Evolutionary conservation across 306 rosid genomes (phyloP), one percentile per base, ranked within the genome.

Genomic region (Castanospermum australe): DNA sequence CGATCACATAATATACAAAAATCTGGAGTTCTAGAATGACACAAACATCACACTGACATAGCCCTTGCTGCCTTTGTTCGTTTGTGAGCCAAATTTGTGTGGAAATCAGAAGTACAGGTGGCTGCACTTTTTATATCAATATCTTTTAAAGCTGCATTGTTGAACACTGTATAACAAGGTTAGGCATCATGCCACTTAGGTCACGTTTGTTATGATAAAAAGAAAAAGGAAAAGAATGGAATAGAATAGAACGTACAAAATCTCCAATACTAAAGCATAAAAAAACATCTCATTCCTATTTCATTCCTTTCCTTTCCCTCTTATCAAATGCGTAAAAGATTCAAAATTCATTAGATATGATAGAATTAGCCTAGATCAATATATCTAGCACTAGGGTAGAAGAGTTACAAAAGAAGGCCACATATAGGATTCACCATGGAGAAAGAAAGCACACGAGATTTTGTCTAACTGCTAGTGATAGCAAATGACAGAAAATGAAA

Each of bases 151-250:
- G 17, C 74, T 75, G 44, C 76, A 30, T 79, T 50, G 55, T 84
- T 79, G 81, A 84, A 83, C 56, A 52, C 33, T 18, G 68, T 25
- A 66, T 61, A 73, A 77, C 62, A 77, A 71, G 6, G 71, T 85
- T 85, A 51, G 88, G 85, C 60, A 60, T 50, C 22, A 66, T 39
- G 14, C 59, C 83, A 85, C 78, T 50, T 0, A 67, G 36, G n/a
- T n/a, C n/a, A n/a, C n/a, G n/a, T n/a, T n/a, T n/a, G n/a, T n/a
- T n/a, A n/a, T n/a, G n/a, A n/a, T n/a, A n/a, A n/a, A n/a, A n/a
- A n/a, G n/a, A n/a, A n/a, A n/a, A n/a, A n/a, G n/a, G n/a, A n/a
- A n/a, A n/a, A n/a, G n/a, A n/a, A n/a, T n/a, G n/a, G n/a, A n/a
- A n/a, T n/a, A n/a, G n/a, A n/a, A n/a, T n/a, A n/a, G n/a, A n/a